Conservation (phyloP, 305 asterid species). For the Fraxinus baroniana region DNA sequence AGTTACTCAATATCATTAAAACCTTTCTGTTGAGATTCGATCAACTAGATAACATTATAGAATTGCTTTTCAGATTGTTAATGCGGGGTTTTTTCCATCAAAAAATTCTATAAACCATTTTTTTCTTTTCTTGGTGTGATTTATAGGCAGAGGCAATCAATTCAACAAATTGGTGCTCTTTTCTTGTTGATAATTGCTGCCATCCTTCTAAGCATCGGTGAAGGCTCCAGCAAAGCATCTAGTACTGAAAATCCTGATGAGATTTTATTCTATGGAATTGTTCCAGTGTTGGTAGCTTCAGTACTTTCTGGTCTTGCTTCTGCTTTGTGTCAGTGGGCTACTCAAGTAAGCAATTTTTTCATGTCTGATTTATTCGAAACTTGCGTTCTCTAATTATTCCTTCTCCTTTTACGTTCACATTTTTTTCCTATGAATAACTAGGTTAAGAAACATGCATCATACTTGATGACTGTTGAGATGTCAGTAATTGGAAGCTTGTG, state of each 20-base stretch:
- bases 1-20: slow-evolving; percentile 1
- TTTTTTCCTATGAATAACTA: slow-evolving; percentile 18
- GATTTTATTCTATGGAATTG: slow-evolving; percentile 71
- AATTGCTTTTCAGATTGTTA: not conserved
- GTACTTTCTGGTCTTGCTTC: slow-evolving; percentile 97
- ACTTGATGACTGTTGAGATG: slow-evolving; percentile 96
- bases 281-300: slow-evolving; percentile 89
- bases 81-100: not conserved
- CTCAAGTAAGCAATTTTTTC: slow-evolving; percentile 57
- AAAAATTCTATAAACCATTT: not conserved
- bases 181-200: slow-evolving; percentile 88
- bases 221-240: slow-evolving; percentile 81
- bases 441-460: slow-evolving; percentile 86
- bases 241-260: slow-evolving; percentile 63
- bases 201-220: slow-evolving; percentile 81
- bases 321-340: slow-evolving; percentile 96
- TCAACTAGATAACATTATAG: slow-evolving; percentile 6
- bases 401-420: slow-evolving; percentile 7
- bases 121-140: slow-evolving; percentile 19
- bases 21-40: not conserved
- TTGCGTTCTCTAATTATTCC: slow-evolving; percentile 18
- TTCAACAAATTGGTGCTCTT: slow-evolving; percentile 93
- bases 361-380: slow-evolving; percentile 9
- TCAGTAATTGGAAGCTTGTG: slow-evolving; percentile 92
- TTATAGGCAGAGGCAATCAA: slow-evolving; percentile 86